phyloP scores from a whole-genome alignment of 1,139 yeast genomes.

The Suhomyces atakaporum region DNA sequence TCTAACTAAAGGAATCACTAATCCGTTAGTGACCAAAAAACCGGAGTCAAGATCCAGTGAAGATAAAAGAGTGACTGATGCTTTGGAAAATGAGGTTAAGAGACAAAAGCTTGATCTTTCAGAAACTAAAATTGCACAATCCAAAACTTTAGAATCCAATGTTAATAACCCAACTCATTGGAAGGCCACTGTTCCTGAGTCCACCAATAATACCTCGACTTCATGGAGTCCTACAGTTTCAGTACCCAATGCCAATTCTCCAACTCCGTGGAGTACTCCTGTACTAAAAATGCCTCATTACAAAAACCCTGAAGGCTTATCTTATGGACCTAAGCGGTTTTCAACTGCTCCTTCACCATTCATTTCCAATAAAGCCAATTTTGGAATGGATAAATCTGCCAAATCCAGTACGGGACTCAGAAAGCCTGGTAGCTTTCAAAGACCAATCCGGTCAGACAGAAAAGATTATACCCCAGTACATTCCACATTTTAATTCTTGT shows the following conservation, averaged over 20 bases:
- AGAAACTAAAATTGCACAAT: too few species aligned
- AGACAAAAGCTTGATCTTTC: slow-evolving; percentile 8
- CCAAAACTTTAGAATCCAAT: neutral
- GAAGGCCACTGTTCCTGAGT: slow-evolving; percentile 17
- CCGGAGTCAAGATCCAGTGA: neutral
- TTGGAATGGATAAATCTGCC: slow-evolving; percentile 15
- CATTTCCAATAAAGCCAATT: slow-evolving; percentile 33
- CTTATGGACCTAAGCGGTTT: slow-evolving; percentile 5
- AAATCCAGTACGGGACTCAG: slow-evolving; percentile 33
- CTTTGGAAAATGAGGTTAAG: slow-evolving; percentile 11
- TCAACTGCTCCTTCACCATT: slow-evolving; percentile 32
- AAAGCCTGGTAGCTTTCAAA: slow-evolving; percentile 50
- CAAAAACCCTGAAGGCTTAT: slow-evolving; percentile 29
- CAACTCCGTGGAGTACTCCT: slow-evolving; percentile 13
- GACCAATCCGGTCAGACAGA: slow-evolving; percentile 16
- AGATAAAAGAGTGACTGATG: neutral
- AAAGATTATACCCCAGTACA: slow-evolving; percentile 27
- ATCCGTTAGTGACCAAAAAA: too few species aligned
- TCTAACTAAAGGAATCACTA: slow-evolving; percentile 33
- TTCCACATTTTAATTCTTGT: slow-evolving; percentile 22
- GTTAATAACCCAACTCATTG: slow-evolving; percentile 5
- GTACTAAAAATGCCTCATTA: slow-evolving; percentile 45
- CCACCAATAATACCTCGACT: too few species aligned
- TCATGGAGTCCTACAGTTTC: too few species aligned
- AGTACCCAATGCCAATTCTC: neutral